These are phyloP conservation scores for Dimargaris cristalligena DNA, from an alignment of 192 early-diverging fungal genomes.

Conservation along the genomic window DNA sequence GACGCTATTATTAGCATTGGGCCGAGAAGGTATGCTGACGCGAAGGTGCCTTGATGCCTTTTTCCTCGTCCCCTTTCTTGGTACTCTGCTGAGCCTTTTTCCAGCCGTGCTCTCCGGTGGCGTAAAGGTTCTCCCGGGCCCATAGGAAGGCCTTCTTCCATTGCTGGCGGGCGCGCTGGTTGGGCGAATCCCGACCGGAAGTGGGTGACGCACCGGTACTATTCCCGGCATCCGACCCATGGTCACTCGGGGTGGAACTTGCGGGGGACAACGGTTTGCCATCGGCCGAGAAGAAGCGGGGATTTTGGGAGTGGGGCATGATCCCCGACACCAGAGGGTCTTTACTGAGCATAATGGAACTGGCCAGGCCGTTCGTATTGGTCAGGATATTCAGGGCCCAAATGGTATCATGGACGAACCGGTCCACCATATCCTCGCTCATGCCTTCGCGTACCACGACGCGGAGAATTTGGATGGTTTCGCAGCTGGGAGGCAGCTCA, in stretches of 20 bases:
- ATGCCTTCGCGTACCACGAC: slow-evolving; percentile 47
- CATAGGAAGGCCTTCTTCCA: slow-evolving; percentile 6
- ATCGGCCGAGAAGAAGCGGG: not conserved
- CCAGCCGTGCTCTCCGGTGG: too few relatives aligned
- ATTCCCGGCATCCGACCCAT: not conserved
- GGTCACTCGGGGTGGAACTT: not conserved
- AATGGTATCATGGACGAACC: slow-evolving; percentile 30
- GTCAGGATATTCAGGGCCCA: slow-evolving; percentile 32
- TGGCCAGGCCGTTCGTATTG: slow-evolving; percentile 15
- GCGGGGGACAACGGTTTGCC: not conserved
- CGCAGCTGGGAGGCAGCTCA: slow-evolving; percentile 35
- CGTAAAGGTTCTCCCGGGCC: slow-evolving; percentile 8
- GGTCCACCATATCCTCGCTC: slow-evolving; percentile 32
- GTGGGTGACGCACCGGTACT: not conserved
- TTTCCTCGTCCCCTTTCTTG: too few relatives aligned
- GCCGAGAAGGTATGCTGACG: too few relatives aligned
- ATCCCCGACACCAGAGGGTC: not conserved
- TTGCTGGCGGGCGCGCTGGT: not conserved
- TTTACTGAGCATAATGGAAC: not conserved
- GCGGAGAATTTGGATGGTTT: slow-evolving; percentile 35
- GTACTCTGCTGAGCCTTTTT: too few relatives aligned
- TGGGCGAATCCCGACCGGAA: not conserved
- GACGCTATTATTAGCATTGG: too few relatives aligned
- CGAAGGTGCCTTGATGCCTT: too few relatives aligned
- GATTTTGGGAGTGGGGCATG: not conserved